Percentiles rank a stretch among this genome's conserved stretches.
Conservation (phyloP, 2,329 filamentous ascomycete genomes). For the Claviceps cyperi region DNA sequence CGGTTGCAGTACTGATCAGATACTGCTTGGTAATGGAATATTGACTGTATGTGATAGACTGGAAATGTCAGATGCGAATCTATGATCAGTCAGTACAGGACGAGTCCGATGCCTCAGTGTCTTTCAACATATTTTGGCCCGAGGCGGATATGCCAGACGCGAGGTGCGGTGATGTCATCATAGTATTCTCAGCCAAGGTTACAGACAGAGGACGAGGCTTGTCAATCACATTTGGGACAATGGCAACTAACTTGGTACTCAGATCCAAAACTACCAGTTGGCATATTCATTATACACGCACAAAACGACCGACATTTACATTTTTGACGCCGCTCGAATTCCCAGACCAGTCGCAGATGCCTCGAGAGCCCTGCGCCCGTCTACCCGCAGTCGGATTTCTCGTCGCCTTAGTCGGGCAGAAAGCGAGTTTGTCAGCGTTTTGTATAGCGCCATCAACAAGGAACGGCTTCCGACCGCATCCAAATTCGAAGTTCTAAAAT, state of each 20-base stretch:
- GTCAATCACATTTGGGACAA: neutral
- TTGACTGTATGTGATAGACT: constrained; percentile 27
- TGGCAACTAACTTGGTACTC: neutral
- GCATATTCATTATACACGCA: constrained; percentile 30
- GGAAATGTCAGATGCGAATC: constrained; percentile 45
- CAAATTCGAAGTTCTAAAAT: constrained; percentile 27
- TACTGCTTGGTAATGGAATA: neutral
- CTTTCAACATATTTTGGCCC: constrained; percentile 47
- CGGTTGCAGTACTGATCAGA: neutral
- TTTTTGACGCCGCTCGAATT: constrained; percentile 24
- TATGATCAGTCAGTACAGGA: constrained; percentile 42
- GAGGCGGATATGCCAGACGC: constrained; percentile 33
- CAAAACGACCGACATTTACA: constrained; percentile 25
- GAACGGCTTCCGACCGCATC: constrained; percentile 24
- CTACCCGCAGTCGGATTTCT: constrained; percentile 8
- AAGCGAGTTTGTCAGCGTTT: constrained; percentile 29
- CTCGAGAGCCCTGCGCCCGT: constrained; percentile 13
- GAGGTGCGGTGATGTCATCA: constrained; percentile 23
- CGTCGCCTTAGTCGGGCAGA: constrained; percentile 15
- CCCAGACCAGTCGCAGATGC: constrained; percentile 23
- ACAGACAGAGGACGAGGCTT: constrained; percentile 4
- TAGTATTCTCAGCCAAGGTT: constrained; percentile 42
- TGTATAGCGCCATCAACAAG: constrained; percentile 32
- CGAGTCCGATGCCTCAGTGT: constrained; percentile 20
- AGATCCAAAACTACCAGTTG: constrained; percentile 27